These are phyloP conservation scores for Ceratobasidium theobromae DNA, from an alignment of 1,284 basidiomycete genomes.

Conservation along the genomic window DNA sequence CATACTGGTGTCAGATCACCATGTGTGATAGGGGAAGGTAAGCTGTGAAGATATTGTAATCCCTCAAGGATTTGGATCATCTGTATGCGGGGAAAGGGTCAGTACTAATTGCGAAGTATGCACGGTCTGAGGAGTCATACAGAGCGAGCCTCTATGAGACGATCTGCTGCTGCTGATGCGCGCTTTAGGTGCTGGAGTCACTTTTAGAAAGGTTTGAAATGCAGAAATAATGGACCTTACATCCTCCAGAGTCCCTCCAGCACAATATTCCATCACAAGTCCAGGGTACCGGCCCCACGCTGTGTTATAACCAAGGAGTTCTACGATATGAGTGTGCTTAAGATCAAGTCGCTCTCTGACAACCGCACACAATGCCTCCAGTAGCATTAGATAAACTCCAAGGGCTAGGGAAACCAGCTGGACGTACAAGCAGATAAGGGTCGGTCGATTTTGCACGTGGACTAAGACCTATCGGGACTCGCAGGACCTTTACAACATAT, in stretches of 20 bases:
- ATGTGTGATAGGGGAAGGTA: not conserved
- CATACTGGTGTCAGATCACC: slow-evolving; percentile 20
- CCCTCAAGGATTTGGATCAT: slow-evolving; percentile 8
- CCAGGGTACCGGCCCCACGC: not conserved
- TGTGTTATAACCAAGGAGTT: slow-evolving; percentile 1
- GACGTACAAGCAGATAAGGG: not conserved
- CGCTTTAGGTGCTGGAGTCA: not conserved
- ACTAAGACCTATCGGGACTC: not conserved
- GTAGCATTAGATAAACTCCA: not conserved
- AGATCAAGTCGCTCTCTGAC: not conserved
- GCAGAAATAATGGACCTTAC: not conserved
- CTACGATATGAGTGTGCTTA: slow-evolving; percentile 4
- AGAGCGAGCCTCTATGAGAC: not conserved
- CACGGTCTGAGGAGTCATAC: too few species aligned
- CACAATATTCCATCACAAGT: not conserved
- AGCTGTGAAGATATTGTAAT: not conserved
- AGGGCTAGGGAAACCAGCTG: not conserved
- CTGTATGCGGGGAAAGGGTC: not conserved
- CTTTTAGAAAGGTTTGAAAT: not conserved
- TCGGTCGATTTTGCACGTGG: not conserved
- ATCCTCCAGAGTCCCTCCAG: not conserved
- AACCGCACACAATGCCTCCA: not conserved
- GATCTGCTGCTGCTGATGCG: not conserved
- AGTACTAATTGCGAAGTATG: not conserved
- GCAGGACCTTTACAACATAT: not conserved